Evolutionary conservation across 352 stramenopile genomes (phyloP).

Genomic region (Phytophthora ohioensis): DNA sequence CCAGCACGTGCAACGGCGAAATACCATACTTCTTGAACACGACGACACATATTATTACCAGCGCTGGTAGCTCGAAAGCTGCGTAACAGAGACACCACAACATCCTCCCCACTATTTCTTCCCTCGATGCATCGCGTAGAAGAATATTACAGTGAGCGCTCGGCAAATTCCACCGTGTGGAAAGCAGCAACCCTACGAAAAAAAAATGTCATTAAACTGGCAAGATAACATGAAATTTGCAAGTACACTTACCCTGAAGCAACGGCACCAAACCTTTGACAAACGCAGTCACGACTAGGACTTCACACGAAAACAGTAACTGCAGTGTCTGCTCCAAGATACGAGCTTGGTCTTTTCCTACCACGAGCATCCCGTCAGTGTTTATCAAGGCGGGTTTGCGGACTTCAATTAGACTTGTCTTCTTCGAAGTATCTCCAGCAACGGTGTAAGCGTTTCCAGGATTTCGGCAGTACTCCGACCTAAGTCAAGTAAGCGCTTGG

Average conservation of each 20-base stretch:
- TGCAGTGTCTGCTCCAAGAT: slow-evolving; percentile 42
- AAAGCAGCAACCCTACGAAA: slow-evolving; percentile 30
- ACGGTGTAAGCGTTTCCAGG: background rate
- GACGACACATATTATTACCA: slow-evolving; percentile 22
- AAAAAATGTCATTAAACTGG: slow-evolving; percentile 9
- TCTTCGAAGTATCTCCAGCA: background rate
- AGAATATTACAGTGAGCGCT: slow-evolving; percentile 41
- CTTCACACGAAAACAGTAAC: slow-evolving; percentile 48
- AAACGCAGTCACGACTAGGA: slow-evolving; percentile 46
- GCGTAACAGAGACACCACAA: slow-evolving; percentile 22
- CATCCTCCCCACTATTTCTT: slow-evolving; percentile 10
- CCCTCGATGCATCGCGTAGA: slow-evolving; percentile 9
- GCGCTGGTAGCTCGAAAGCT: slow-evolving; percentile 16
- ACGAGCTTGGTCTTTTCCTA: slow-evolving; percentile 42
- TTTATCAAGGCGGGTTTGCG: slow-evolving; percentile 27
- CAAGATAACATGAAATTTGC: slow-evolving; percentile 1
- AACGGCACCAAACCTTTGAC: slow-evolving; percentile 45
- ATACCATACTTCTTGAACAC: slow-evolving; percentile 44
- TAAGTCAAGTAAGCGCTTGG: slow-evolving; percentile 38
- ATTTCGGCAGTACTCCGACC: slow-evolving; percentile 11
- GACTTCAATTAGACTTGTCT: background rate
- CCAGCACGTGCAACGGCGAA: slow-evolving; percentile 34
- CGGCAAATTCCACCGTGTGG: slow-evolving; percentile 35
- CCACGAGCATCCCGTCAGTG: slow-evolving; percentile 40
- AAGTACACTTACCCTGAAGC: slow-evolving; percentile 26